phyloP scores from a whole-genome alignment of 2,329 filamentous ascomycete species.

The Spiromastix sp. region DNA sequence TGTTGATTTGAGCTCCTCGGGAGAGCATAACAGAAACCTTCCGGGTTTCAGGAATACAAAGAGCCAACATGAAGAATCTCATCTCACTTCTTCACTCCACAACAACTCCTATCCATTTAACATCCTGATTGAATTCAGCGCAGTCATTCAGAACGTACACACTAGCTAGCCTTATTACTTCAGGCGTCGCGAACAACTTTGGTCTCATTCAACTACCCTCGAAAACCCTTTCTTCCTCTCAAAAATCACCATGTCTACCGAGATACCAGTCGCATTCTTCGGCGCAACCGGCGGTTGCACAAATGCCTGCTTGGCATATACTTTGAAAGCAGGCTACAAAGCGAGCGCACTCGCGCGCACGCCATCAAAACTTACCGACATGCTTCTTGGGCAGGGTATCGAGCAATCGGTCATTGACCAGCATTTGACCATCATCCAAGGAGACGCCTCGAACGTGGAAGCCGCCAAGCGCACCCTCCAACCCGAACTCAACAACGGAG shows the following conservation, averaged over 20 bases:
- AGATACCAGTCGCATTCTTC: slow-evolving; percentile 38
- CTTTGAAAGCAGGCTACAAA: slow-evolving; percentile 35
- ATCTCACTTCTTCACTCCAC: neutral
- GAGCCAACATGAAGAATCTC: no score
- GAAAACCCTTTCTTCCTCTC: neutral
- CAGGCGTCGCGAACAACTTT: no score
- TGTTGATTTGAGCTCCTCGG: no score
- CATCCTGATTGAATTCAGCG: no score
- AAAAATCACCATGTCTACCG: neutral
- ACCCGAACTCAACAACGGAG: slow-evolving; percentile 12
- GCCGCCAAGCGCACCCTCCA: slow-evolving; percentile 32
- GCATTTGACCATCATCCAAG: slow-evolving; percentile 39
- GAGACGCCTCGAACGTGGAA: slow-evolving; percentile 34
- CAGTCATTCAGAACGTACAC: no score
- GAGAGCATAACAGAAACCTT: no score
- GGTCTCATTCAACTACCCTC: no score
- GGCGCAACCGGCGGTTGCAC: slow-evolving; percentile 43
- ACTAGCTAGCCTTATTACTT: no score
- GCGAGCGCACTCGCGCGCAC: slow-evolving; percentile 41
- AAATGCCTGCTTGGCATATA: slow-evolving; percentile 32
- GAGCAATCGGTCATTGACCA: slow-evolving; percentile 22
- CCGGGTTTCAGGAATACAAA: no score
- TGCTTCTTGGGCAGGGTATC: slow-evolving; percentile 34
- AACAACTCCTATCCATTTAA: neutral
- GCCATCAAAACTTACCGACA: slow-evolving; percentile 37